These are phyloP conservation scores for Sordariomycetes sp. DNA, from an alignment of 2,329 filamentous ascomycete species.

Conservation along the genomic window DNA sequence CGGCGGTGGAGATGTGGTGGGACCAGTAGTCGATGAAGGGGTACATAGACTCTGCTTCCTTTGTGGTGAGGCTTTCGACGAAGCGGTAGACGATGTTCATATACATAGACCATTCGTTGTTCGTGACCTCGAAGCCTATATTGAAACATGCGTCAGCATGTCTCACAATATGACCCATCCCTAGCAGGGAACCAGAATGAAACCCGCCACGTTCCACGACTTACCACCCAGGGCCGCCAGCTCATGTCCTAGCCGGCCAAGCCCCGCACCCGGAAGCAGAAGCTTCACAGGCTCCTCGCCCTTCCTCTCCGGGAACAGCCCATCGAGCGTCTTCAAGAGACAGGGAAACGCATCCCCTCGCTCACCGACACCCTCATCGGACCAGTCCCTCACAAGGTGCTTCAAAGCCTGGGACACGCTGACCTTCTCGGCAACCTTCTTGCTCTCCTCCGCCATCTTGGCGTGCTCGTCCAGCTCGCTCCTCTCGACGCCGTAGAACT, in stretches of 20 bases:
- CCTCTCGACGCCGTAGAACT: conserved; percentile 32
- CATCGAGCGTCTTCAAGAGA: conserved; percentile 20
- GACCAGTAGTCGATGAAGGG: conserved; percentile 48
- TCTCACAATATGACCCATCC: neutral
- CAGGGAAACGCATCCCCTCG: conserved; percentile 29
- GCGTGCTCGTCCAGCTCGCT: conserved; percentile 33
- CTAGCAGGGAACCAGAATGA: neutral
- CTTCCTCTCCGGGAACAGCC: conserved; percentile 17
- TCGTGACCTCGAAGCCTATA: conserved; percentile 35
- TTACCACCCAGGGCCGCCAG: conserved; percentile 29
- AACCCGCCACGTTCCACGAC: neutral
- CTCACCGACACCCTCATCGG: conserved; percentile 33
- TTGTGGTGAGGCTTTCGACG: conserved; percentile 21
- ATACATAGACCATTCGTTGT: conserved; percentile 48
- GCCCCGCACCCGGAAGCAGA: conserved; percentile 40
- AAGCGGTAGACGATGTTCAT: conserved; percentile 45
- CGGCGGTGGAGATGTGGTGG: conserved; percentile 35
- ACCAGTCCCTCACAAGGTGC: conserved; percentile 48
- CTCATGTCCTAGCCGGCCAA: conserved; percentile 41
- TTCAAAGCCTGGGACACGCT: conserved; percentile 43
- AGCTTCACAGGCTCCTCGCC: conserved; percentile 19
- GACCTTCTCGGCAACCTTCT: conserved; percentile 29
- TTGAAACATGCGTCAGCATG: neutral
- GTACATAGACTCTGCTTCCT: conserved; percentile 22
- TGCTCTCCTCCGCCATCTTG: conserved; percentile 22